Conservation (phyloP, 176 grass and related monocot species). For the Hsuehochloa calcarea region DNA sequence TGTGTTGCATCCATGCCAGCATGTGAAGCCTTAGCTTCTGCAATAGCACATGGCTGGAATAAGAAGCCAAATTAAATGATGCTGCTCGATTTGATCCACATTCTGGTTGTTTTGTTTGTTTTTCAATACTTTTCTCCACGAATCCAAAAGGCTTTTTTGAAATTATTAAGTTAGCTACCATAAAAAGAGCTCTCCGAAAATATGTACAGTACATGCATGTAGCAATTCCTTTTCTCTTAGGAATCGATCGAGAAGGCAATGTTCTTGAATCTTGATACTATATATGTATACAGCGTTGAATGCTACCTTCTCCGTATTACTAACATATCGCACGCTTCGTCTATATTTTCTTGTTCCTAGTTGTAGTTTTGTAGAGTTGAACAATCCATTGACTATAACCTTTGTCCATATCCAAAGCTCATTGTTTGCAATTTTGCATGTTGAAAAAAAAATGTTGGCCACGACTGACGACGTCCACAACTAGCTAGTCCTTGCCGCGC, state of each 20-base stretch:
- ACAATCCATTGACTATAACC: constrained; percentile 13
- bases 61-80: not conserved
- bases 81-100: not conserved
- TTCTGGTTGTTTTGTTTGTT: not conserved
- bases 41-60: not conserved
- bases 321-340: not conserved
- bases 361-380: not conserved
- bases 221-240: not conserved
- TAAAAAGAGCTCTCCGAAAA: not conserved
- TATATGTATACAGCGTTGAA: not conserved
- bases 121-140: not conserved
- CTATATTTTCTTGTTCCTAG: not conserved
- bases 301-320: not conserved
- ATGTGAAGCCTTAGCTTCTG: not conserved
- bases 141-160: not conserved
- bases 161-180: not conserved
- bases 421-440: not conserved
- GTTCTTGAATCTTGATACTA: not conserved
- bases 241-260: not conserved
- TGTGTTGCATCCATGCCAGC: not conserved
- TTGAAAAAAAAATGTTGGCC: not conserved
- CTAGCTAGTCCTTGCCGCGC: not conserved
- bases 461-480: no score
- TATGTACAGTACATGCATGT: not conserved
- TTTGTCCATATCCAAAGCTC: not conserved